Base-by-base conservation (phyloP, 106 monocot genomes). In the Apostasia shenzhenica region DNA sequence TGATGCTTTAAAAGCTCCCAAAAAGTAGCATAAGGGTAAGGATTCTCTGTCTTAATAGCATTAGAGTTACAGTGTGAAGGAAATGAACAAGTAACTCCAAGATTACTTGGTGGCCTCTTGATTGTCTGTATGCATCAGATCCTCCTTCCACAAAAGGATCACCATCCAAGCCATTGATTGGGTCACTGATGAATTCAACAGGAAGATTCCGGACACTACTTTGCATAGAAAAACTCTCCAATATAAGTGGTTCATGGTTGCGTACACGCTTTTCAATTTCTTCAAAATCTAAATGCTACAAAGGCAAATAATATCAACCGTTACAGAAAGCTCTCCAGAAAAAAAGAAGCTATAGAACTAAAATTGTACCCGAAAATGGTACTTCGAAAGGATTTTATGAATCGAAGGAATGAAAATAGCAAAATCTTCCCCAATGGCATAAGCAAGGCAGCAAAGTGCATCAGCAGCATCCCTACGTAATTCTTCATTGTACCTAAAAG, bases 341-440 rank as follows among this genome's bases (percentile, higher is more conserved):
- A 54, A 55, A 73, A 44, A 10, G 13, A 45, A 48, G 62, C 13
- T 1, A 65, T 45, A 49, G 55, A 48, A 40, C 63, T 62, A 70
- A 6, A 48, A 60, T 5, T 50, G 48, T 53, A 99, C 99, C 86
- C 87, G 80, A 55, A 93, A 67, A 74, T 83, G 87, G 67, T 99
- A 90, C 59, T 99, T 93, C 52, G 72, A 48, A 67, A 99, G 70
- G 56, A 99, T 63, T 78, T 99, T 99, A 64, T 80, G 82, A 63
- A 93, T 88, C 60, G 90, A 88, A 49, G 90, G 83, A 52, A 93
- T 73, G 58, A 93, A 99, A 43, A 93, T 93, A 8, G 83, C 80
- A 70, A 93, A 99, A 11, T 99, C 99, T 59, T 99, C 93, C 39
- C 93, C 90, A 76, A 93, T 90, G 45, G 99, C 83, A 87, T 88